Evolutionary conservation across 164 flowering plant species (phyloP).

Genomic region (Houttuynia cordata): DNA sequence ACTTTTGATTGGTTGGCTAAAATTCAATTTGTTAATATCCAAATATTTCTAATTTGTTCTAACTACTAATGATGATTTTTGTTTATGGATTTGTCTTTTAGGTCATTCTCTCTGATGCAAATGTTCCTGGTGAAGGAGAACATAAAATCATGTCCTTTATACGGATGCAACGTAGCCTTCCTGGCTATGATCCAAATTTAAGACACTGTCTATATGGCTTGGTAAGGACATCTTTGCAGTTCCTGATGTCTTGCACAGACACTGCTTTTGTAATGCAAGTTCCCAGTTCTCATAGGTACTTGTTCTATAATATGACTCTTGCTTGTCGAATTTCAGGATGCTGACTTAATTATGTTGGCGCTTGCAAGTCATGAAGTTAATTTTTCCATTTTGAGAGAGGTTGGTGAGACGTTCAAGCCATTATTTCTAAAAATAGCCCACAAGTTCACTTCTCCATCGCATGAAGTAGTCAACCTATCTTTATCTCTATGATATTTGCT

Average conservation of each 20-base stretch:
- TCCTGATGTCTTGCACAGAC: too few species aligned
- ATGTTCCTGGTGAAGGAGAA: constrained; percentile 68
- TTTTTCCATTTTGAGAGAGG: constrained; percentile 64
- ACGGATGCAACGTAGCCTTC: constrained; percentile 38
- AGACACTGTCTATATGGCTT: constrained; percentile 63
- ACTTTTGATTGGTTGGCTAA: too few species aligned
- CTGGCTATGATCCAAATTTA: constrained; percentile 55
- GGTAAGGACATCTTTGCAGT: constrained; percentile 19
- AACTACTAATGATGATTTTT: background rate
- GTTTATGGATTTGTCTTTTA: constrained; percentile 4
- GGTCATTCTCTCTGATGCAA: constrained; percentile 67
- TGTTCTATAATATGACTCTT: too few species aligned
- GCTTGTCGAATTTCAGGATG: constrained; percentile 32
- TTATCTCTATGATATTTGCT: too few species aligned
- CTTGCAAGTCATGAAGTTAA: constrained; percentile 61
- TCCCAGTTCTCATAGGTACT: too few species aligned
- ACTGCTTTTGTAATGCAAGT: too few species aligned
- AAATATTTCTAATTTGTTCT: too few species aligned
- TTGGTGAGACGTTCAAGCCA: constrained; percentile 2
- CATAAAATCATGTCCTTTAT: constrained; percentile 61
- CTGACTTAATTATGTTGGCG: constrained; percentile 60
- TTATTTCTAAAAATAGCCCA: too few species aligned
- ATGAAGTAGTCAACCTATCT: too few species aligned
- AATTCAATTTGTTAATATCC: background rate
- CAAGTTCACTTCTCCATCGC: too few species aligned